Conservation (phyloP, 2,329 filamentous ascomycete genomes). For the Arthrobotrys sinensis region DNA sequence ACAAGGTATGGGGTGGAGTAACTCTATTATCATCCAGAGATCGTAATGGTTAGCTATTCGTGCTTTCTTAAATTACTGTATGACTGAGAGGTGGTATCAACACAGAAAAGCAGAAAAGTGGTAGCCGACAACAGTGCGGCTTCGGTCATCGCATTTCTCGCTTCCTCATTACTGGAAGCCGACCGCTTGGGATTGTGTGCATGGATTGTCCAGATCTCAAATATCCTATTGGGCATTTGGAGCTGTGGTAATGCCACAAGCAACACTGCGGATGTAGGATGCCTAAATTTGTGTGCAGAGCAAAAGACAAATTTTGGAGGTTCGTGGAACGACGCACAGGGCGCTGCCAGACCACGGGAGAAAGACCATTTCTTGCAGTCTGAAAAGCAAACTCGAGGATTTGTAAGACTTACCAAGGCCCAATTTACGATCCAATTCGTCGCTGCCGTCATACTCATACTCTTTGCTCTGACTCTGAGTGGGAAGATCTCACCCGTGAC, state of each 20-base stretch:
- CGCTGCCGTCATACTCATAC: slow-evolving; percentile 81
- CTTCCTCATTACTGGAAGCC: slow-evolving; percentile 51
- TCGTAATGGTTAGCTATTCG: slow-evolving; percentile 22
- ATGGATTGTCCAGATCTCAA: slow-evolving; percentile 20
- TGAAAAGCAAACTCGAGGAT: slow-evolving; percentile 17
- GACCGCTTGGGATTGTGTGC: slow-evolving; percentile 21
- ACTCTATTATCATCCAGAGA: slow-evolving; percentile 67
- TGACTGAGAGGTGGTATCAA: slow-evolving; percentile 5
- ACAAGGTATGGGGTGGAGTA: slow-evolving; percentile 88
- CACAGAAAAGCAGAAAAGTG: background rate
- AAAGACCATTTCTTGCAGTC: background rate
- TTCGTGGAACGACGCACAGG: slow-evolving; percentile 45
- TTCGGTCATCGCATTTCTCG: slow-evolving; percentile 23
- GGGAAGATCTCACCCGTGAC: slow-evolving; percentile 81
- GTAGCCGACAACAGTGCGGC: background rate
- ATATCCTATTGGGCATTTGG: slow-evolving; percentile 27
- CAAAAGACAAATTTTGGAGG: slow-evolving; percentile 15
- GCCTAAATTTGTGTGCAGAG: slow-evolving; percentile 40
- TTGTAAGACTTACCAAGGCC: slow-evolving; percentile 73
- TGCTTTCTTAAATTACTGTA: slow-evolving; percentile 17
- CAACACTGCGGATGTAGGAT: slow-evolving; percentile 36
- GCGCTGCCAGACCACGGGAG: slow-evolving; percentile 18
- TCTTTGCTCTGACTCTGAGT: slow-evolving; percentile 79
- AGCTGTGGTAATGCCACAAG: background rate
- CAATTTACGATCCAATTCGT: slow-evolving; percentile 85